These are phyloP conservation scores for Triangularia verruculosa DNA, from an alignment of 2,329 filamentous ascomycete species.

Conservation along the genomic window DNA sequence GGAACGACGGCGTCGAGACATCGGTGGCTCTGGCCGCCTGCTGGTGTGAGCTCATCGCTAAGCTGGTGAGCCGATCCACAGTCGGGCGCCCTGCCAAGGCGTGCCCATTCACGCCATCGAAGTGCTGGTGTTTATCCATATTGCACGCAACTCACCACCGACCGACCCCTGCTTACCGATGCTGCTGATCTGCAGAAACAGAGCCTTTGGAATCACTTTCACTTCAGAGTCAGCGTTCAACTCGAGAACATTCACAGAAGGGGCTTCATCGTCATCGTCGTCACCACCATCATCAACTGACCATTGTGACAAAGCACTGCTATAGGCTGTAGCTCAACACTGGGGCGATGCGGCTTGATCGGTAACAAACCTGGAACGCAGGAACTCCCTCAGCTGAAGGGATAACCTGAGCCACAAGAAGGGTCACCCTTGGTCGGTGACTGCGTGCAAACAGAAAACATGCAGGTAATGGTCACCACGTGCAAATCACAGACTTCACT, in stretches of 20 bases:
- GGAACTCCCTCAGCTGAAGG: background rate
- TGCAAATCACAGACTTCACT: background rate
- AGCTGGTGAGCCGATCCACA: slow-evolving; percentile 1
- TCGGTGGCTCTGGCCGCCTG: slow-evolving; percentile 8
- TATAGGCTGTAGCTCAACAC: no score
- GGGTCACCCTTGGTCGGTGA: background rate
- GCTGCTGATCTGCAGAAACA: slow-evolving; percentile 6
- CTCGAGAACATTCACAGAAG: no score
- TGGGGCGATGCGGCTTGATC: background rate
- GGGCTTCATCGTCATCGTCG: no score
- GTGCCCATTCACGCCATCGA: background rate
- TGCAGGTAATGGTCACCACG: background rate
- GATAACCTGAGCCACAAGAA: background rate
- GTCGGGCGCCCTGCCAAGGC: slow-evolving; percentile 4
- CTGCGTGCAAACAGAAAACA: background rate
- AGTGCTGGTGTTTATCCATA: slow-evolving; percentile 6
- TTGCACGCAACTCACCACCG: background rate
- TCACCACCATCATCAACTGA: no score
- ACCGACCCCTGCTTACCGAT: background rate
- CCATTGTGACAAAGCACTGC: no score
- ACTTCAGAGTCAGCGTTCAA: background rate
- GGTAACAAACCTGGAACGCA: background rate
- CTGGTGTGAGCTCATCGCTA: slow-evolving; percentile 12
- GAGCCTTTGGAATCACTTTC: background rate
- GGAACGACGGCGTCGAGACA: background rate